These are phyloP conservation scores for Prunus armeniaca DNA, from an alignment of 306 rosid species.

Conservation along the genomic window DNA sequence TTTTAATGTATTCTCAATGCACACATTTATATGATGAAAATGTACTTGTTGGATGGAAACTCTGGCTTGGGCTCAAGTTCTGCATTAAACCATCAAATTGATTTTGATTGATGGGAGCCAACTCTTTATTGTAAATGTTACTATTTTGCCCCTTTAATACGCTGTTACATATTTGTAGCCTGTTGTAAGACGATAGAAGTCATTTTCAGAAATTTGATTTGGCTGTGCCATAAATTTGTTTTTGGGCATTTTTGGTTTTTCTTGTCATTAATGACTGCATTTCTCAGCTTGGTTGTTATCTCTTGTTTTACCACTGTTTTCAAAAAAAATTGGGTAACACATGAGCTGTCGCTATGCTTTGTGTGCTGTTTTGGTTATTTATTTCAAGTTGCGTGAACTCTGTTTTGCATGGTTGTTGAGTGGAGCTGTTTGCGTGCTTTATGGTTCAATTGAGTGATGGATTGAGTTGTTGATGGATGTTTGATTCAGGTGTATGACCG, in stretches of 20 bases:
- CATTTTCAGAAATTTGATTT: background rate
- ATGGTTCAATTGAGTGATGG: constrained; percentile 49
- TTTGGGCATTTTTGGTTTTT: background rate
- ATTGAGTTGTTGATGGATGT: constrained; percentile 78
- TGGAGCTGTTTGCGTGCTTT: constrained; percentile 27
- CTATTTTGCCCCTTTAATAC: background rate
- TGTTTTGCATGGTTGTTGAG: constrained; percentile 32
- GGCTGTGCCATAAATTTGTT: background rate
- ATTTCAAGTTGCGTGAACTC: constrained; percentile 4
- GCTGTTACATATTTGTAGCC: background rate
- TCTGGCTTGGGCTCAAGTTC: background rate
- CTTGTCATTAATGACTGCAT: background rate
- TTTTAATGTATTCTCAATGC: background rate
- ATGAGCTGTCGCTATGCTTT: background rate
- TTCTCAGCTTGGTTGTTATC: background rate
- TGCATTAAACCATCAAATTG: background rate
- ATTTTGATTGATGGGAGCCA: background rate
- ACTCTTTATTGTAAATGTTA: background rate
- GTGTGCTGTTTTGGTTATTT: background rate
- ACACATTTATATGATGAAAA: background rate
- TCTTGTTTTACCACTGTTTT: background rate
- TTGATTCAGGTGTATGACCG: constrained; percentile 89
- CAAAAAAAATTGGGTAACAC: background rate
- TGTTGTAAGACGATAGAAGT: background rate
- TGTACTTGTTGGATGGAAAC: background rate